phyloP scores from a whole-genome alignment of 2,329 filamentous ascomycete genomes.

The Pleoardoris graminearum region DNA sequence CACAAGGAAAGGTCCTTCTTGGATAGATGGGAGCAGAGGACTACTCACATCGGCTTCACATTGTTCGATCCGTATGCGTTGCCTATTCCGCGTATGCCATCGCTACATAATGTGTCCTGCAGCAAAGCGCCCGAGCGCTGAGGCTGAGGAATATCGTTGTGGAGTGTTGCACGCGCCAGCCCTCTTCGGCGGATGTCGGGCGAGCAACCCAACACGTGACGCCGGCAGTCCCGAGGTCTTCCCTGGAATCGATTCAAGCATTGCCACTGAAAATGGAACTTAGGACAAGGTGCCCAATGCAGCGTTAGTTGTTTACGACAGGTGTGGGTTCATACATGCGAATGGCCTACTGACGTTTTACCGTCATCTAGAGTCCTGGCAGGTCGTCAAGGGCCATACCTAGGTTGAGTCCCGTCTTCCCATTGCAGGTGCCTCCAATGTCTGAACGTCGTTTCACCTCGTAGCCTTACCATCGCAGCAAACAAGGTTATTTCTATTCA shows the following conservation, averaged over 20 bases:
- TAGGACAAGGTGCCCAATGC: not conserved
- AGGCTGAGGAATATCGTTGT: not conserved
- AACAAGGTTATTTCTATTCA: too few relatives aligned
- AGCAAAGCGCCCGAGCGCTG: not conserved
- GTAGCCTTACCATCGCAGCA: too few relatives aligned
- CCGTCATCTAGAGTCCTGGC: too few relatives aligned
- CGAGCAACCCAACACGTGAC: not conserved
- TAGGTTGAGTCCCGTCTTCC: too few relatives aligned
- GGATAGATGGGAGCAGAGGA: not conserved
- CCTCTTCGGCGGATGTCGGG: not conserved
- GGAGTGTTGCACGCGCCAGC: not conserved
- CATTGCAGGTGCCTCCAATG: too few relatives aligned
- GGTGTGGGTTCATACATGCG: not conserved
- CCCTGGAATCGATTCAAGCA: not conserved
- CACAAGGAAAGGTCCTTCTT: not conserved
- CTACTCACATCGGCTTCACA: constrained; percentile 5
- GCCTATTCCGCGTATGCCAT: not conserved
- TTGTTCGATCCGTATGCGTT: not conserved
- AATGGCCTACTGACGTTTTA: too few relatives aligned
- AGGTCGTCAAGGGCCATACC: too few relatives aligned
- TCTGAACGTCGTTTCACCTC: too few relatives aligned
- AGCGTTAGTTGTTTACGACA: not conserved
- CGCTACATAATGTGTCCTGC: not conserved
- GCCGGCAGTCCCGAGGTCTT: not conserved
- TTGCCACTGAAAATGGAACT: not conserved